phyloP scores from a whole-genome alignment of 2,329 filamentous ascomycete species.

The Amauroascus niger region DNA sequence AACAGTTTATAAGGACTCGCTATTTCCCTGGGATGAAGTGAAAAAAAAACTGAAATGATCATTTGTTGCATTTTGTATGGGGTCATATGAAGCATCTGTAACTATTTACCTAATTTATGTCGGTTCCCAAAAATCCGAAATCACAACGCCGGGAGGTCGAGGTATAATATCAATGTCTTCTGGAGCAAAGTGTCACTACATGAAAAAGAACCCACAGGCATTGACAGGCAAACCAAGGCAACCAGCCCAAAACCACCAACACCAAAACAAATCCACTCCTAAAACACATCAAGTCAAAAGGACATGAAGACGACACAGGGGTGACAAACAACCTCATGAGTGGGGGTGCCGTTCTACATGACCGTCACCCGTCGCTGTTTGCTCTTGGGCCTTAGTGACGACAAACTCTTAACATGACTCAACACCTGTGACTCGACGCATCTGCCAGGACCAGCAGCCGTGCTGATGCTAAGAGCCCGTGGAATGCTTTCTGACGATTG shows the following conservation, averaged over 20 bases:
- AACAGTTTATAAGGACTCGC: too few relatives aligned
- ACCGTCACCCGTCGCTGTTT: slow-evolving; percentile 5
- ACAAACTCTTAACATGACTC: neutral
- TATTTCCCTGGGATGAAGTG: too few relatives aligned
- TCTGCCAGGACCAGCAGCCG: neutral
- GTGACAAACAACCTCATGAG: neutral
- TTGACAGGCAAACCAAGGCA: neutral
- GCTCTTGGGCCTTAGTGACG: neutral
- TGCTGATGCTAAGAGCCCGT: neutral
- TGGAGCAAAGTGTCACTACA: too few relatives aligned
- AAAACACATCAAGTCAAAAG: neutral
- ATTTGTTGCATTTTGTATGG: too few relatives aligned
- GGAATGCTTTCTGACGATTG: neutral
- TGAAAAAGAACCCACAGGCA: too few relatives aligned
- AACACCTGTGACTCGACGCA: neutral
- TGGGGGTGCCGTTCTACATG: neutral
- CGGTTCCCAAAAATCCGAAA: too few relatives aligned
- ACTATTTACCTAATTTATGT: too few relatives aligned
- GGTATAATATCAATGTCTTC: too few relatives aligned
- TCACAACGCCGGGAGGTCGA: too few relatives aligned
- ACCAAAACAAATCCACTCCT: neutral
- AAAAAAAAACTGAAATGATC: too few relatives aligned
- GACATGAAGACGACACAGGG: neutral
- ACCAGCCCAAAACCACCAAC: neutral
- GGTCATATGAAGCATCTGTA: too few relatives aligned